Percentiles rank a stretch among this genome's conserved stretches.
phyloP scores from a whole-genome alignment of 2,329 filamentous ascomycete genomes.

The Thelonectria blattea region DNA sequence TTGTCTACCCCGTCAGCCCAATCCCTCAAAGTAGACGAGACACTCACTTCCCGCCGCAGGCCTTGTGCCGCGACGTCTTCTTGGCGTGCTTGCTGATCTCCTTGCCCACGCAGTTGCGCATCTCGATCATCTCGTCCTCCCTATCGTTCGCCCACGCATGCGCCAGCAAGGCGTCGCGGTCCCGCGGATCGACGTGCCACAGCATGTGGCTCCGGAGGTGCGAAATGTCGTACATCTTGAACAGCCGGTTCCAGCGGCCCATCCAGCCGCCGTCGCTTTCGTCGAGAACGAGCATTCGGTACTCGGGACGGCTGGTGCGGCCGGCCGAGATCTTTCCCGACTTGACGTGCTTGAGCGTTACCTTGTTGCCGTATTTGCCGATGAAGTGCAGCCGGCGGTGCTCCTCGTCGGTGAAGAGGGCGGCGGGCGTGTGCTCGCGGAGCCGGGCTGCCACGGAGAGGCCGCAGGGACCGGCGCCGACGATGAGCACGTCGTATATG shows the following conservation, averaged over 20 bases:
- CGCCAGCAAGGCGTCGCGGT: conserved; percentile 75
- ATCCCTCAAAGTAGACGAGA: background rate
- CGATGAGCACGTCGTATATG: conserved; percentile 71
- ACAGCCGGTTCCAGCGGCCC: conserved; percentile 72
- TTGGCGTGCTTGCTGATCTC: conserved; percentile 81
- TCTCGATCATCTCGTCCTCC: conserved; percentile 71
- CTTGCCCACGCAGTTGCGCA: conserved; percentile 76
- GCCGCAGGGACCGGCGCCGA: conserved; percentile 78
- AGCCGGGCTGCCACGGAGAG: conserved; percentile 76
- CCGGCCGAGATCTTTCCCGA: conserved; percentile 39
- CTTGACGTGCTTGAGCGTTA: conserved; percentile 59
- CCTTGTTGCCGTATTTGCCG: conserved; percentile 65
- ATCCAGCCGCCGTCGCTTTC: conserved; percentile 70
- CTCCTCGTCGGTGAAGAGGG: conserved; percentile 83
- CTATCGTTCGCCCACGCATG: conserved; percentile 67
- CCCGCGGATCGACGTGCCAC: conserved; percentile 79
- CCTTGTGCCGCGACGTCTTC: conserved; percentile 56
- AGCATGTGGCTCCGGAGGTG: conserved; percentile 82
- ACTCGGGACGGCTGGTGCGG: conserved; percentile 30
- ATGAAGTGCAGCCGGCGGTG: conserved; percentile 84
- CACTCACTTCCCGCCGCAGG: conserved; percentile 52
- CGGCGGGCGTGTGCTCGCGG: conserved; percentile 74
- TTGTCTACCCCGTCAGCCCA: conserved; percentile 39
- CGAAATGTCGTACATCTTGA: conserved; percentile 71
- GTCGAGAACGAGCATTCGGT: conserved; percentile 69